phyloP scores from a whole-genome alignment of 148 eudicot species.

The Spergularia marina region DNA sequence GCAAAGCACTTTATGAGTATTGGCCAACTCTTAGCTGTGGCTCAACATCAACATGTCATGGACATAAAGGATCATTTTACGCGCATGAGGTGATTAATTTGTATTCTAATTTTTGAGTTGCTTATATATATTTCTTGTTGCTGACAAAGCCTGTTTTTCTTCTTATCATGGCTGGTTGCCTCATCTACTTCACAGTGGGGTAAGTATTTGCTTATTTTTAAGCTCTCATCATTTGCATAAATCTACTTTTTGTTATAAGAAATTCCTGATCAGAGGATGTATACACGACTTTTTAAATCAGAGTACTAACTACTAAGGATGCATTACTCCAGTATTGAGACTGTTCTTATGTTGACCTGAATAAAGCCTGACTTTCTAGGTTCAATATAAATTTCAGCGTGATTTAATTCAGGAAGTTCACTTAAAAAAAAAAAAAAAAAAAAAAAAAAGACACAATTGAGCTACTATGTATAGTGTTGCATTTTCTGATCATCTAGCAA shows the following conservation, averaged over 20 bases:
- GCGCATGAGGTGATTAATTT: conserved; percentile 75
- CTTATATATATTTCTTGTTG: conserved; percentile 17
- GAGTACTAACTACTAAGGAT: no score
- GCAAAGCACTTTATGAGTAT: conserved; percentile 49
- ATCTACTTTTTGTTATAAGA: background rate
- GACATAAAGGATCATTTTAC: conserved; percentile 78
- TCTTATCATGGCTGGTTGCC: conserved; percentile 40
- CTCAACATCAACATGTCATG: conserved; percentile 63
- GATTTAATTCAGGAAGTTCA: background rate
- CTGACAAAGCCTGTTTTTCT: conserved; percentile 42
- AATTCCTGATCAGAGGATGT: background rate
- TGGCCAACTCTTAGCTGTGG: conserved; percentile 93
- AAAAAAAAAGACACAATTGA: no score
- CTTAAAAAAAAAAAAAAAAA: no score
- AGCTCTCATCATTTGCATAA: background rate
- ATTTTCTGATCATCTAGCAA: no score
- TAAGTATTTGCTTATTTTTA: conserved; percentile 35
- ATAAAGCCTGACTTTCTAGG: background rate
- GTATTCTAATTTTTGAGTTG: background rate
- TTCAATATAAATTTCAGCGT: background rate
- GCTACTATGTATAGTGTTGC: no score
- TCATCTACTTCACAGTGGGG: conserved; percentile 70
- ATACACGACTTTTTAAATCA: background rate
- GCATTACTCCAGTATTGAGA: background rate
- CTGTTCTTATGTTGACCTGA: background rate